These are phyloP conservation scores for Climacium dendroides DNA, from an alignment of 225 moss, liverwort and hornwort genomes.

Conservation along the genomic window DNA sequence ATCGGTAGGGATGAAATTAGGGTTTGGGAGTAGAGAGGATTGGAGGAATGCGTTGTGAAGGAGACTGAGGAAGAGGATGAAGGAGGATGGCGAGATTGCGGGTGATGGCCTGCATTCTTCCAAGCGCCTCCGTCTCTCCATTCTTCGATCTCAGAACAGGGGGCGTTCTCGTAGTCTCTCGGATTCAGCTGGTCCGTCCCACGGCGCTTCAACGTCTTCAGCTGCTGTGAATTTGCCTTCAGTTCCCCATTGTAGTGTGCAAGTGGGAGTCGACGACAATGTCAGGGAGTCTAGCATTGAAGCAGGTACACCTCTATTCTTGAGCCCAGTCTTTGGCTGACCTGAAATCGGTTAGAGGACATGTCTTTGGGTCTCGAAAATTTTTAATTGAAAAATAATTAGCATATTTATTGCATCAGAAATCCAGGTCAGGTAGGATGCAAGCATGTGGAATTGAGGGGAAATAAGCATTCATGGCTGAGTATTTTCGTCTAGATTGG, in stretches of 20 bases:
- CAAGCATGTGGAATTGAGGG: background rate
- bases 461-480: background rate
- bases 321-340: background rate
- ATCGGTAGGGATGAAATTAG: background rate
- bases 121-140: conserved; percentile 41
- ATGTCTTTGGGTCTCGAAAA: background rate
- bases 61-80: conserved; percentile 11
- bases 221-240: background rate
- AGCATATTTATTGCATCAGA: background rate
- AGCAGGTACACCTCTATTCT: background rate
- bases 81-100: conserved; percentile 9
- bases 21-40: background rate
- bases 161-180: background rate
- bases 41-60: background rate
- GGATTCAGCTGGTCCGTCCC: background rate
- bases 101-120: background rate
- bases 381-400: background rate
- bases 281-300: background rate
- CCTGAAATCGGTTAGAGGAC: background rate
- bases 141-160: conserved; percentile 8
- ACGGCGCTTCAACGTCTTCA: conserved; percentile 15
- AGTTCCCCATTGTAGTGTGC: background rate
- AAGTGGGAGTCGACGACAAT: background rate
- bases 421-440: background rate
- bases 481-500: background rate